Conservation (phyloP, 305 asterid genomes). For the Fraxinus nigra region DNA sequence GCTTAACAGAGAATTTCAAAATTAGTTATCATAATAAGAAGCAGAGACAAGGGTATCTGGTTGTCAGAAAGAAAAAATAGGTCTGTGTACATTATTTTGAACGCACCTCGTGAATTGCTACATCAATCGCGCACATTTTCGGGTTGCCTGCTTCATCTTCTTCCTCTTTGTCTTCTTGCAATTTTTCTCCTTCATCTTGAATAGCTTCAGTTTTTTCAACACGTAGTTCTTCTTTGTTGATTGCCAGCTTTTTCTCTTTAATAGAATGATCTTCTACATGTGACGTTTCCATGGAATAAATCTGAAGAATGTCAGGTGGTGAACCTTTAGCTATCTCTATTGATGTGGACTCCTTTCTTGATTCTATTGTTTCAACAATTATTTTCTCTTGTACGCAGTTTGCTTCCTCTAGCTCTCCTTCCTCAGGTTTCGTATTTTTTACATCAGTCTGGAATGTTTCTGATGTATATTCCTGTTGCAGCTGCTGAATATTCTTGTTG, state of each 20-base stretch:
- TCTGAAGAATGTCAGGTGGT: conserved; percentile 27
- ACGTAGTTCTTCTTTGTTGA: conserved; percentile 28
- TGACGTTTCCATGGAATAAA: background rate
- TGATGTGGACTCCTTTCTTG: conserved; percentile 26
- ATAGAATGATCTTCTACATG: conserved; percentile 17
- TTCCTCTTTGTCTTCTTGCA: conserved; percentile 28
- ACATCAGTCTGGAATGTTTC: conserved; percentile 20
- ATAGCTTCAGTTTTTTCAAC: conserved; percentile 19
- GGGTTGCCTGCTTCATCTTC: conserved; percentile 36
- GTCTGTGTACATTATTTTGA: background rate
- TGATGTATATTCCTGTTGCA: conserved; percentile 23
- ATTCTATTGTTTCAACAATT: conserved; percentile 19
- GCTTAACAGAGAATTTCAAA: background rate
- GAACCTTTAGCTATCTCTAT: conserved; percentile 12
- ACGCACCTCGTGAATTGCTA: background rate
- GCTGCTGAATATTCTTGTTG: conserved; percentile 19
- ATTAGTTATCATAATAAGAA: conserved; percentile 2
- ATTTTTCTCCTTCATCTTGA: conserved; percentile 26
- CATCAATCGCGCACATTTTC: conserved; percentile 12
- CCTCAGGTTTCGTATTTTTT: conserved; percentile 13
- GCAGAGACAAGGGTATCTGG: conserved; percentile 7
- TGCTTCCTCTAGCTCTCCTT: conserved; percentile 24
- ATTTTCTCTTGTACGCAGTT: conserved; percentile 22
- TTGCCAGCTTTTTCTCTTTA: conserved; percentile 28
- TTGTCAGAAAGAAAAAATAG: background rate